Base-by-base conservation (phyloP, 495 filamentous ascomycete species). In the Podospora conica region DNA sequence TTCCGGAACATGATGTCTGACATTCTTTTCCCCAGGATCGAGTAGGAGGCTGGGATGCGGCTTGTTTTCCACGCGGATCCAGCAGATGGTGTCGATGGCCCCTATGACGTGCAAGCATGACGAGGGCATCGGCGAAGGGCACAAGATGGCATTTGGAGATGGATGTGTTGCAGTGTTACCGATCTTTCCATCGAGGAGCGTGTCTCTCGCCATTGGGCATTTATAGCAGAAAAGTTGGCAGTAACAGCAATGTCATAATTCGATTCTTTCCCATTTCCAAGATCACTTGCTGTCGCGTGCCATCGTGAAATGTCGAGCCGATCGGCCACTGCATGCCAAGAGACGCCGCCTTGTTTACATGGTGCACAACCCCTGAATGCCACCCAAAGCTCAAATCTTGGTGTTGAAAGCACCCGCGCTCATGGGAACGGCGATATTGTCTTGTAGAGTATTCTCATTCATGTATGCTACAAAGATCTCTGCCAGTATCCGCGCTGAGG, bases 1-100 rank as follows among this genome's bases (percentile, higher is more conserved):
- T 40, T 20, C 23, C 40, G 40, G 40, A 48, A 48, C 40, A 48
- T 48, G 40, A 48, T 48, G 18, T 48, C 65, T 70, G 21, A 70
- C 70, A 29, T 22, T 15, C 5, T 21, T 25, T 59, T 31, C 20
- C 27, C 24, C 29, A 64, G 63, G 20, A 25, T 64, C 27, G 63
- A 64, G 25, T 57, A 57, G 55, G 40, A 48, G 15, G 40, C 40
- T 22, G 12, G 21, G 55, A 27, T 23, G 10, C 55, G 21, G 11
- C 40, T n/a, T 48, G 40, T 48, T 48, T 48, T 48, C 11, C 40
- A 48, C 40, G 9, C 11, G n/a, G 15, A 48, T 48, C 40, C 15
- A n/a, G 8, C 40, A 8, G 40, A 18, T 8, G 40, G 40, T 48
- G 40, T 48, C 40, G 40, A 48, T 48, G 40, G 40, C 40, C 18